Base-by-base conservation (phyloP, 2,329 filamentous ascomycete species). In the Scopulariopsis brevicaulis region DNA sequence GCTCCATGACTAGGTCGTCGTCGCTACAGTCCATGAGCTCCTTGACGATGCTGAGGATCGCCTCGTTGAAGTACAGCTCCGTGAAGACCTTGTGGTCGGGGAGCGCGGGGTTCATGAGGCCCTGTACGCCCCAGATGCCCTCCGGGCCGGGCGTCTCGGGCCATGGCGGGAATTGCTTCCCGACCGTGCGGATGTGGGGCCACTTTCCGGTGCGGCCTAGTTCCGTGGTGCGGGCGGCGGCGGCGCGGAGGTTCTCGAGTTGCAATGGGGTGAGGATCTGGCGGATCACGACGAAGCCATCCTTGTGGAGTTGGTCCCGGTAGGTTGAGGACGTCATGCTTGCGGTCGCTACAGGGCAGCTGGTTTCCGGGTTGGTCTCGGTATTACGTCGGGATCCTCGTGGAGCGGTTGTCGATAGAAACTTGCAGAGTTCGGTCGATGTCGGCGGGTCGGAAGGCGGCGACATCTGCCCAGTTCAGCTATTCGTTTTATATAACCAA, bases 121-220 rank as follows among this genome's bases (percentile, higher is more conserved):
- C 88, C 75, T 96, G 90, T 2, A 95, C 86, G 62, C 90, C 90
- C 91, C 90, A 96, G 70, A 96, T 95, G 20, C 89, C 89, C 56
- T 78, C 70, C 2, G 74, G 71, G 1, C 73, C 71, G 0, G 76
- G 74, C 1, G 77, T 73, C 3, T 80, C 75, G 46, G 62, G 68
- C 90, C 90, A 96, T 0, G 90, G 91, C 0, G 90, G 90, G 73
- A 96, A 96, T 71, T 96, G 90, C 71, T 95, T 95, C 57, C 89
- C 89, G 2, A 94, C 81, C 0, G 89, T 93, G 62, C 90, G 87
- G 65, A 95, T 84, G 71, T 87, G 80, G 3, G 89, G 89, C 90
- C 90, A 96, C 61, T 78, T 67, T 40, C 90, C 90, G 20, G 74
- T 64, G 61, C 88, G 83, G 48, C 88, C 86, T 48, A 82, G 73